Percentiles rank a stretch among this genome's conserved stretches.
Evolutionary conservation across 2,329 filamentous ascomycete genomes (phyloP).

Genomic region (Stagonosporopsis tanaceti): DNA sequence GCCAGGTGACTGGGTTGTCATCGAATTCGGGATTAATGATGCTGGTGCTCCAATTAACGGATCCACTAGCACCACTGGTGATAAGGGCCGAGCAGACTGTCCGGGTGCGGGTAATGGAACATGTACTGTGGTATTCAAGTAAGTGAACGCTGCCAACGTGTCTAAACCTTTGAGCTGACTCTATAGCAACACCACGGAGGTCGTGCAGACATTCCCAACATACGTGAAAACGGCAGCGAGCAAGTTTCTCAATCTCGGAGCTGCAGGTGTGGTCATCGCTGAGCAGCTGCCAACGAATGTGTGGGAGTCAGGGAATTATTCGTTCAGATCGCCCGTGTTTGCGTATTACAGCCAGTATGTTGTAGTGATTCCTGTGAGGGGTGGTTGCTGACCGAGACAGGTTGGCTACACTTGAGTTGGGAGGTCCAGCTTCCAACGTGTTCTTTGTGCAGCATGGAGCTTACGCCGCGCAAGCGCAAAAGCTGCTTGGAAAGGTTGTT

Average conservation of each 20-base stretch:
- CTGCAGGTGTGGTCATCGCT: constrained; percentile 61
- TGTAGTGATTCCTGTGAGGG: not conserved
- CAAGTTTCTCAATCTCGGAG: constrained; percentile 62
- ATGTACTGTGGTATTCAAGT: constrained; percentile 57
- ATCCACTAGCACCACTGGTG: constrained; percentile 59
- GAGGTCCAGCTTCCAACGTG: constrained; percentile 27
- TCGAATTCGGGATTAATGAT: constrained; percentile 76
- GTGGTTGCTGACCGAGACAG: constrained; percentile 8
- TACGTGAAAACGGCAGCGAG: constrained; percentile 65
- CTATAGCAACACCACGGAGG: constrained; percentile 56
- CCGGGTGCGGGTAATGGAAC: constrained; percentile 60
- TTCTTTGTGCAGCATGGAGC: constrained; percentile 64
- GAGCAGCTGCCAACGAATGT: constrained; percentile 67
- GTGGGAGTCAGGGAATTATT: constrained; percentile 63
- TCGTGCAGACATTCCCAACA: constrained; percentile 65
- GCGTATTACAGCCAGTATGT: constrained; percentile 44
- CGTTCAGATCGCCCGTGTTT: constrained; percentile 59
- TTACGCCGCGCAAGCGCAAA: constrained; percentile 58
- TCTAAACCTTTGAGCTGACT: not conserved
- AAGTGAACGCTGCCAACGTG: not conserved
- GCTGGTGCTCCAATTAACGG: constrained; percentile 49
- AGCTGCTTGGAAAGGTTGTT: constrained; percentile 23
- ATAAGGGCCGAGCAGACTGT: constrained; percentile 69
- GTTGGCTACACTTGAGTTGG: constrained; percentile 46
- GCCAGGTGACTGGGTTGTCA: constrained; percentile 69